phyloP scores from a whole-genome alignment of 2,329 filamentous ascomycete genomes.

The Arthrobotrys pseudoclavata region DNA sequence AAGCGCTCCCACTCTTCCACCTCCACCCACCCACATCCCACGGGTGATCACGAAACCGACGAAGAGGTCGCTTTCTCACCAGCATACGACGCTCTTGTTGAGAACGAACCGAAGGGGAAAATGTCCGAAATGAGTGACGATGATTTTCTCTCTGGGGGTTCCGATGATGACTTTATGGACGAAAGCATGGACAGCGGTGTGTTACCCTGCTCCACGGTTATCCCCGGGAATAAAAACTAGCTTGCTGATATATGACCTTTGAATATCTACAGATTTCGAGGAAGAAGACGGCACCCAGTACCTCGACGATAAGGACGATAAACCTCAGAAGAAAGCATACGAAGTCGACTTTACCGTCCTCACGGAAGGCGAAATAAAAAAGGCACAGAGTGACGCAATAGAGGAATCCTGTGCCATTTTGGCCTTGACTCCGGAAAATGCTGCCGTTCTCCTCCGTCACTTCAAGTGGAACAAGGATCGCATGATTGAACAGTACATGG shows the following conservation, averaged over 20 bases:
- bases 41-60: conserved; percentile 18
- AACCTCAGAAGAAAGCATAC: conserved; percentile 80
- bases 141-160: conserved; percentile 62
- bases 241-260: conserved; percentile 7
- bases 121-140: conserved; percentile 63
- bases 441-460: conserved; percentile 88
- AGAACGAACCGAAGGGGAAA: conserved; percentile 53
- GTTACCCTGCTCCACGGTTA: conserved; percentile 13
- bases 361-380: conserved; percentile 83
- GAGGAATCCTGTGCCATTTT: conserved; percentile 92
- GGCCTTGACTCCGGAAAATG: conserved; percentile 87
- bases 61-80: conserved; percentile 55
- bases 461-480: conserved; percentile 97
- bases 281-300: conserved; percentile 73
- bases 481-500: conserved; percentile 96
- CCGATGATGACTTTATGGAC: conserved; percentile 68
- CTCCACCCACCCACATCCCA: not conserved
- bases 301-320: conserved; percentile 77
- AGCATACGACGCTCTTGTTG: conserved; percentile 51
- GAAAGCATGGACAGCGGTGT: conserved; percentile 66
- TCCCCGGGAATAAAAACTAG: not conserved
- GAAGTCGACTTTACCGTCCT: conserved; percentile 88
- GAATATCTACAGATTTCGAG: conserved; percentile 70
- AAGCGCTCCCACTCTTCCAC: conserved; percentile 56
- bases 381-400: conserved; percentile 86